phyloP scores from a whole-genome alignment of 2,329 filamentous ascomycete genomes.

The Alternaria rosae region DNA sequence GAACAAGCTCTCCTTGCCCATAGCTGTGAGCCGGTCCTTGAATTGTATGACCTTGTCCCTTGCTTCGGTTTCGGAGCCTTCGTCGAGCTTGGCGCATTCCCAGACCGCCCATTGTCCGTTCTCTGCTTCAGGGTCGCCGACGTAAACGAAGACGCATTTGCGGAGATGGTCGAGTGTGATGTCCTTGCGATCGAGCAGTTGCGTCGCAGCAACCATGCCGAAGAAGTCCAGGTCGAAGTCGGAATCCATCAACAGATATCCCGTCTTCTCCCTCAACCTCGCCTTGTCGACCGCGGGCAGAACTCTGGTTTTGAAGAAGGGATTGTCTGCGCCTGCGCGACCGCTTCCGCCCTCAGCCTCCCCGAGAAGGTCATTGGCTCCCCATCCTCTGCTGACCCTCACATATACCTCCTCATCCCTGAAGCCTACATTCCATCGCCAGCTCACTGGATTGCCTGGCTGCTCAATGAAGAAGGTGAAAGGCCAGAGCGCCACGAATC shows the following conservation, averaged over 20 bases:
- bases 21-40: constrained; percentile 73
- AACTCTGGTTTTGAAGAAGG: constrained; percentile 68
- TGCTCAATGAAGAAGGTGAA: constrained; percentile 65
- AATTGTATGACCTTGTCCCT: constrained; percentile 81
- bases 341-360: constrained; percentile 51
- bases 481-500: constrained; percentile 57
- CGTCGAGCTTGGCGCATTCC: constrained; percentile 63
- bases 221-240: constrained; percentile 90
- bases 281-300: constrained; percentile 72
- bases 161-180: constrained; percentile 71
- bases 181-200: constrained; percentile 70
- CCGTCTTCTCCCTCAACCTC: constrained; percentile 78
- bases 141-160: constrained; percentile 64
- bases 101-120: constrained; percentile 75
- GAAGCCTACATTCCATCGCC: constrained; percentile 80
- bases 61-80: constrained; percentile 65
- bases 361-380: constrained; percentile 63
- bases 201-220: constrained; percentile 77
- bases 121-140: constrained; percentile 32
- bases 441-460: constrained; percentile 70
- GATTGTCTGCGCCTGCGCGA: constrained; percentile 61
- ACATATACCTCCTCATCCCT: constrained; percentile 82
- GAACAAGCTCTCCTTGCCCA: constrained; percentile 89
- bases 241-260: constrained; percentile 83
- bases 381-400: constrained; percentile 78